Conservation (phyloP, 2,329 filamentous ascomycete species). For the Sclerotinia sclerotiorum region DNA sequence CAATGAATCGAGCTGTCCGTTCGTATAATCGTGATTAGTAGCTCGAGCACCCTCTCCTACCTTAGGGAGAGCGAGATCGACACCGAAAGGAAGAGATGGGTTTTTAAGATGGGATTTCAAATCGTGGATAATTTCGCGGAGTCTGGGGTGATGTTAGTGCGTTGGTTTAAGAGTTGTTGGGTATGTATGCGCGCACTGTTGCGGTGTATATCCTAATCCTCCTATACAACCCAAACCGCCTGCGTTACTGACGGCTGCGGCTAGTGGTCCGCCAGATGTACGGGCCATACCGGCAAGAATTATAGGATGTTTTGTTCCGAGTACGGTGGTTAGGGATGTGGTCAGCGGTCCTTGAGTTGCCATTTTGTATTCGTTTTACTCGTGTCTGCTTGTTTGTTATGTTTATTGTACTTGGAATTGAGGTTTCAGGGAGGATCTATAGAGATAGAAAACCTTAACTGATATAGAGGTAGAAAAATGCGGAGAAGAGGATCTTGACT, state of each 20-base stretch:
- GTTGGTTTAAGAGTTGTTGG: background rate
- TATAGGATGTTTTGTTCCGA: conserved; percentile 84
- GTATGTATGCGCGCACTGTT: background rate
- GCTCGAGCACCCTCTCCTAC: conserved; percentile 79
- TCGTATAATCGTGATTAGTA: conserved; percentile 95
- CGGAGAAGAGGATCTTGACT: background rate
- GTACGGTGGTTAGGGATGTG: conserved; percentile 74
- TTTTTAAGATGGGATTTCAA: conserved; percentile 71
- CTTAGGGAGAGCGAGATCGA: conserved; percentile 89
- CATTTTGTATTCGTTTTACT: conserved; percentile 9
- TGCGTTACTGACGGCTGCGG: conserved; percentile 78
- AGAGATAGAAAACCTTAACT: background rate
- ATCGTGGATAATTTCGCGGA: conserved; percentile 79
- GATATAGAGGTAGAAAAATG: background rate
- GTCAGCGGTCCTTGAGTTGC: conserved; percentile 49
- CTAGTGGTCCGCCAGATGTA: conserved; percentile 73
- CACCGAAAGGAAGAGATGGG: conserved; percentile 77
- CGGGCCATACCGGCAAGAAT: conserved; percentile 93
- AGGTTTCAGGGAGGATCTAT: background rate
- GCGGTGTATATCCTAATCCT: conserved; percentile 69
- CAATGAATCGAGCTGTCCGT: conserved; percentile 82
- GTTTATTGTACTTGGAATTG: background rate
- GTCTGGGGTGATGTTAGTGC: conserved; percentile 36
- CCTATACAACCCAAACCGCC: conserved; percentile 75
- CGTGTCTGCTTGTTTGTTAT: background rate